Evolutionary conservation across 306 rosid genomes (phyloP).

Genomic region (Mimosa pudica): DNA sequence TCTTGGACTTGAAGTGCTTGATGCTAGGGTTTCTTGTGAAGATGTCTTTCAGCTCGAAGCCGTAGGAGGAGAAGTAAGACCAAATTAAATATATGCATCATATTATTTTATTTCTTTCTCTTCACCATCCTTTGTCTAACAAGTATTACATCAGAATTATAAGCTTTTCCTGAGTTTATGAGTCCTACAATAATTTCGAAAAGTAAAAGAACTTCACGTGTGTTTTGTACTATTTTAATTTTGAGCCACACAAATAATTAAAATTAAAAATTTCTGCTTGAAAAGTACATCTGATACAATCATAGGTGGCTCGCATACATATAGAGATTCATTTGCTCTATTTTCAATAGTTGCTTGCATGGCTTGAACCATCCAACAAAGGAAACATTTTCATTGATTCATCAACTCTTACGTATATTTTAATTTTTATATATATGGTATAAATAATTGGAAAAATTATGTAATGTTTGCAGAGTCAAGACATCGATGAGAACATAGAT

Average conservation of each 20-base stretch:
- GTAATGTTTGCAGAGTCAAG: conserved; percentile 57
- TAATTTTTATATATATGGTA: background rate
- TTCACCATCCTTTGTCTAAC: background rate
- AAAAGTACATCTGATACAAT: conserved; percentile 24
- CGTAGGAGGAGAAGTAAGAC: conserved; percentile 77
- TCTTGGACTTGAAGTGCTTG: conserved; percentile 79
- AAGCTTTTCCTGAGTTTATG: background rate
- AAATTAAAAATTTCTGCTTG: background rate
- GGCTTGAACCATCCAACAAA: conserved; percentile 7
- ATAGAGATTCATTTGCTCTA: background rate
- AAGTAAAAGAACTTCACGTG: conserved; percentile 33
- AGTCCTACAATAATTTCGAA: background rate
- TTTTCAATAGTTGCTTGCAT: conserved; percentile 22
- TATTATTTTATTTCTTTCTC: background rate
- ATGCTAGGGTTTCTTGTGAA: conserved; percentile 91
- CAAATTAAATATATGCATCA: background rate
- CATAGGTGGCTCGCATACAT: conserved; percentile 24
- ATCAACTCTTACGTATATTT: background rate
- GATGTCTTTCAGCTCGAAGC: conserved; percentile 82
- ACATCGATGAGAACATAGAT: conserved; percentile 54
- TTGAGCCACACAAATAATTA: conserved; percentile 22
- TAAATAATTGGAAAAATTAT: background rate
- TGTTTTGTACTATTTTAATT: conserved; percentile 30
- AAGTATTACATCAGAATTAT: background rate
- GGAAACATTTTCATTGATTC: background rate